Conservation (phyloP, 1,284 basidiomycete species). For the Ceratobasidium sp. region DNA sequence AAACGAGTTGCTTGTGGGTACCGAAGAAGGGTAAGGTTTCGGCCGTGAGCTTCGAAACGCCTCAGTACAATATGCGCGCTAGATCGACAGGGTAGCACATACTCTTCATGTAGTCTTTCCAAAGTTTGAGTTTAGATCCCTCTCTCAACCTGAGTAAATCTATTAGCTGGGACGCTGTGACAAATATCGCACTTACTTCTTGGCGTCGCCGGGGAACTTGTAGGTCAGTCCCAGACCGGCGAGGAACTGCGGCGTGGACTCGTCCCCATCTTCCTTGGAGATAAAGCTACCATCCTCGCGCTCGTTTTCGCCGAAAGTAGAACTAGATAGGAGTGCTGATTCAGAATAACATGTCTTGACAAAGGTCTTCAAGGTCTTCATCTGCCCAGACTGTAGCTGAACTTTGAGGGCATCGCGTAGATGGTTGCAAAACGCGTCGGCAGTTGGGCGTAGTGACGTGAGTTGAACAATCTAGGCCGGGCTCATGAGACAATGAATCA, state of each 20-base stretch:
- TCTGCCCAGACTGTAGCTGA: conserved; percentile 85
- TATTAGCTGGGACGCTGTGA: neutral
- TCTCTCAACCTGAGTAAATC: conserved; percentile 77
- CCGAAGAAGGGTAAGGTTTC: conserved; percentile 90
- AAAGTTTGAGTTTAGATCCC: conserved; percentile 96
- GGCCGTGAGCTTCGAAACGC: conserved; percentile 73
- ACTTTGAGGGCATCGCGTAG: conserved; percentile 91
- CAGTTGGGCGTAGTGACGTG: conserved; percentile 94
- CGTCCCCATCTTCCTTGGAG: conserved; percentile 58
- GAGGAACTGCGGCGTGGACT: conserved; percentile 73
- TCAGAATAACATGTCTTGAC: conserved; percentile 96
- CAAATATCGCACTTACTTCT: conserved; percentile 69
- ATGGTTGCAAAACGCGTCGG: conserved; percentile 92
- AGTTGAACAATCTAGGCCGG: conserved; percentile 85
- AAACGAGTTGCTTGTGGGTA: conserved; percentile 97
- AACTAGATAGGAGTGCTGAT: conserved; percentile 70
- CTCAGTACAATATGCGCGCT: conserved; percentile 8
- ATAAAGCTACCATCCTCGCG: conserved; percentile 73
- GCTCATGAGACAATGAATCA: neutral
- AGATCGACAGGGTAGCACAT: conserved; percentile 48
- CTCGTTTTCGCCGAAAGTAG: conserved; percentile 68
- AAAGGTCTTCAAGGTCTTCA: conserved; percentile 94
- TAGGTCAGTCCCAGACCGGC: conserved; percentile 88
- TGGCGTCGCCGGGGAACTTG: conserved; percentile 93
- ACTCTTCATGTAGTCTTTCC: conserved; percentile 90